These are phyloP conservation scores for Ceratobasidium sp. DNA, from an alignment of 1,284 basidiomycete species.

Conservation along the genomic window DNA sequence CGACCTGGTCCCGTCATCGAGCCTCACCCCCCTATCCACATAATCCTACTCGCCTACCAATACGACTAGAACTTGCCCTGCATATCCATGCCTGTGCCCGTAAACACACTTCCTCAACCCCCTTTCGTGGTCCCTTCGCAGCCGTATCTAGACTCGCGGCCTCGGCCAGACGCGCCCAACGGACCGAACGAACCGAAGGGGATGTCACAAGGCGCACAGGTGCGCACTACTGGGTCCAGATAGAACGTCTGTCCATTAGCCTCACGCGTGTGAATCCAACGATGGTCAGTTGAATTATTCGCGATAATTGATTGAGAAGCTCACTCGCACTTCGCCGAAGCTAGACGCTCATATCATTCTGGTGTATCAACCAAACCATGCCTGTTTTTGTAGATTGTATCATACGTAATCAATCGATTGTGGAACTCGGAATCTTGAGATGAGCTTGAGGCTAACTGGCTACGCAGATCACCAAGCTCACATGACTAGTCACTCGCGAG, in stretches of 20 bases:
- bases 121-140: conserved; percentile 37
- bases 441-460: background rate
- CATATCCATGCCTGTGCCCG: conserved; percentile 28
- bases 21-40: background rate
- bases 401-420: conserved; percentile 35
- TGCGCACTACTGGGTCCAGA: conserved; percentile 6
- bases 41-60: conserved; percentile 5
- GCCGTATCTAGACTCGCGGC: conserved; percentile 33
- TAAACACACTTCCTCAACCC: conserved; percentile 28
- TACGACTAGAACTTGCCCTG: background rate
- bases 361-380: conserved; percentile 22
- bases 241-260: conserved; percentile 21
- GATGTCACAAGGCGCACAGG: conserved; percentile 4
- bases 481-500: conserved; percentile 35
- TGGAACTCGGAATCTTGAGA: conserved; percentile 7
- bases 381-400: conserved; percentile 34
- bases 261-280: conserved; percentile 29
- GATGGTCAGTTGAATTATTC: conserved; percentile 35
- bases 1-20: conserved; percentile 27
- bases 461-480: conserved; percentile 6
- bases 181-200: conserved; percentile 35
- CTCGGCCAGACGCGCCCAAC: conserved; percentile 16
- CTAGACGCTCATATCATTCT: conserved; percentile 5
- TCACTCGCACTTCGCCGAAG: conserved; percentile 10
- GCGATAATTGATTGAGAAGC: conserved; percentile 35